Base-by-base conservation (phyloP, 345 rosid species). In the Orychophragmus violaceus region DNA sequence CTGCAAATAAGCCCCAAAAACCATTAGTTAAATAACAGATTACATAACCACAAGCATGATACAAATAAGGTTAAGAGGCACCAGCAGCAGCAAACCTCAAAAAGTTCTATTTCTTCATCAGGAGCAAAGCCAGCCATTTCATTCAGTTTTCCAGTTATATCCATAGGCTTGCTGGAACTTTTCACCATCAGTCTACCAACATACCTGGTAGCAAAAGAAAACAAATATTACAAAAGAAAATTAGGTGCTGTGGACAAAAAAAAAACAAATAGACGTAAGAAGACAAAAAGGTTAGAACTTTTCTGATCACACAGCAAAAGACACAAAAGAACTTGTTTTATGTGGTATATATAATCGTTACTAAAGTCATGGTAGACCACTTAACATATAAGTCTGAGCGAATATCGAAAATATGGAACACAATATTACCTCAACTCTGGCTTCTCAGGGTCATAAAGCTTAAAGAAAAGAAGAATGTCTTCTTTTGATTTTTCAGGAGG, bases 121-220 rank as follows among this genome's bases (percentile, higher is more conserved):
- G 93, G 86, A 61, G 81, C 77, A 79, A 84, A 92, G 19, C 94
- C 97, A 77, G 89, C 96, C 96, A 92, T 82, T 79, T 86, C 87
- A 79, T 90, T 90, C 60, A 93, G 75, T 68, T 82, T 84, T 62
- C 78, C 64, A 69, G 87, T 62, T 70, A 85, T 82, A 78, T 93
- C 98, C 55, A 75, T 74, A 18, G 97, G 91, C 83, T 86, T 90
- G 29, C 88, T 79, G 67, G 80, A 71, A 75, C 85, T 77, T 82
- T 86, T 89, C 69, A 92, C 93, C 72, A 90, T 85, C 42, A 93
- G 86, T 75, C 94, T 82, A 53, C 97, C 98, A 66, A 80, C 81
- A 74, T 81, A 93, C 69, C 98, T 74, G 58, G 58, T 52, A 33
- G 59, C 56, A 53, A 35, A 74, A 50, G 39, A 41, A 49, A 41